These are phyloP conservation scores for Fistulifera pelliculosa DNA, from an alignment of 108 stramenopile species.

Conservation along the genomic window DNA sequence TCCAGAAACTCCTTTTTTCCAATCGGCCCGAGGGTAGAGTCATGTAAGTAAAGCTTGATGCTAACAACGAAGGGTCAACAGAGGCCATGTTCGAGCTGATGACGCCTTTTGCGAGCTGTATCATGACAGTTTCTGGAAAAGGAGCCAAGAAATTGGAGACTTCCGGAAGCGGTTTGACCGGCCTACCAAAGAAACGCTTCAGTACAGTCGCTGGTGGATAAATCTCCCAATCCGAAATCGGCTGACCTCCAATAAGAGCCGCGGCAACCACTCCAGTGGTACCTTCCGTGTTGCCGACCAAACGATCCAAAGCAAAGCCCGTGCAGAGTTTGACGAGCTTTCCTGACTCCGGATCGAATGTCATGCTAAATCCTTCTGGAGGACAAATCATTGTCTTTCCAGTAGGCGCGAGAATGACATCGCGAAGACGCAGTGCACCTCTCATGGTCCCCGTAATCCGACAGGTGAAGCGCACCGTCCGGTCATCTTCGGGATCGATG, in stretches of 20 bases:
- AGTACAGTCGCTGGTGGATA: constrained; percentile 20
- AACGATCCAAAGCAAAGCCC: constrained; percentile 50
- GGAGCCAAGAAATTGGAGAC: constrained; percentile 28
- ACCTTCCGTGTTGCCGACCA: constrained; percentile 49
- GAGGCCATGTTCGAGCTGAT: constrained; percentile 26
- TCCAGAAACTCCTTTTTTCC: constrained; percentile 28
- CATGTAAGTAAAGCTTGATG: constrained; percentile 27
- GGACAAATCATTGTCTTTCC: constrained; percentile 38
- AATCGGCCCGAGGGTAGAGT: constrained; percentile 24
- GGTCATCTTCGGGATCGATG: constrained; percentile 18
- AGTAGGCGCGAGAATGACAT: constrained; percentile 23
- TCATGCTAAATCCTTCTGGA: constrained; percentile 41
- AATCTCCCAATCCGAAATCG: constrained; percentile 24
- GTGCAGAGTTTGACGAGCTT: constrained; percentile 35
- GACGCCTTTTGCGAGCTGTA: constrained; percentile 50
- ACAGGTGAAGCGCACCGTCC: constrained; percentile 41
- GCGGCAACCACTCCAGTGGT: constrained; percentile 39
- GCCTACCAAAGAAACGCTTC: constrained; percentile 20
- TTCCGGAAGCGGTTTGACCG: constrained; percentile 15
- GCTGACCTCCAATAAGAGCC: constrained; percentile 26
- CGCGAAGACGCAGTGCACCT: constrained; percentile 28
- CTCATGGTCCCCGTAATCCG: constrained; percentile 35
- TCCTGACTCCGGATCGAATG: constrained; percentile 27
- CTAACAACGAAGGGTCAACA: constrained; percentile 33
- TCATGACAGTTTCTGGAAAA: constrained; percentile 55